A percentile compares a stretch with the other conserved stretches of the same genome.
Conservation (phyloP, 441 rosid species). For the Erysimum cheiri region DNA sequence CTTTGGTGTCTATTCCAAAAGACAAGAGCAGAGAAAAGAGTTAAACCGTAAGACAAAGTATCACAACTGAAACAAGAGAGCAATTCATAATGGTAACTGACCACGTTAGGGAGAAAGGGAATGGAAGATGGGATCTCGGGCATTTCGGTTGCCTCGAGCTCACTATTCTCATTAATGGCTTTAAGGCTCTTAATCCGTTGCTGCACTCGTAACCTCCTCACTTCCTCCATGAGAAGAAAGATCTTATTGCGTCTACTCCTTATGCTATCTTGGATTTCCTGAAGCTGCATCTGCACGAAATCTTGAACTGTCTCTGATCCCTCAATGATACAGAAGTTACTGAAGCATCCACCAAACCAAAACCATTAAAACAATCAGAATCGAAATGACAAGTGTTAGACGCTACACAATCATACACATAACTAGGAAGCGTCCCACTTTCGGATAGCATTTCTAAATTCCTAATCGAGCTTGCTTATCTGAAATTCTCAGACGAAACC, state of each 20-base stretch:
- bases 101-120: slow-evolving; percentile 84
- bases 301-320: slow-evolving; percentile 91
- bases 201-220: slow-evolving; percentile 85
- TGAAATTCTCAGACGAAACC: background rate
- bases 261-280: slow-evolving; percentile 85
- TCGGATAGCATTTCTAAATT: slow-evolving; percentile 1
- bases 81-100: slow-evolving; percentile 36
- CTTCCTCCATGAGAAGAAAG: slow-evolving; percentile 99
- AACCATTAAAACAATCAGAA: background rate
- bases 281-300: slow-evolving; percentile 84
- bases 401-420: background rate
- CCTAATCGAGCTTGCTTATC: background rate
- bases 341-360: slow-evolving; percentile 34
- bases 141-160: slow-evolving; percentile 77
- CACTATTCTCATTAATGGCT: slow-evolving; percentile 44
- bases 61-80: background rate
- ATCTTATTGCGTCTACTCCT: slow-evolving; percentile 89
- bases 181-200: slow-evolving; percentile 70
- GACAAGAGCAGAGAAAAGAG: slow-evolving; percentile 17
- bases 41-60: background rate
- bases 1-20: slow-evolving; percentile 68
- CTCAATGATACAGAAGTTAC: slow-evolving; percentile 91
- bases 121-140: slow-evolving; percentile 93
- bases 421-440: background rate
- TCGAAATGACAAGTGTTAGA: slow-evolving; percentile 1